Evolutionary conservation across 768 basidiomycete genomes (phyloP).

Genomic region (Leccinellum albellum): DNA sequence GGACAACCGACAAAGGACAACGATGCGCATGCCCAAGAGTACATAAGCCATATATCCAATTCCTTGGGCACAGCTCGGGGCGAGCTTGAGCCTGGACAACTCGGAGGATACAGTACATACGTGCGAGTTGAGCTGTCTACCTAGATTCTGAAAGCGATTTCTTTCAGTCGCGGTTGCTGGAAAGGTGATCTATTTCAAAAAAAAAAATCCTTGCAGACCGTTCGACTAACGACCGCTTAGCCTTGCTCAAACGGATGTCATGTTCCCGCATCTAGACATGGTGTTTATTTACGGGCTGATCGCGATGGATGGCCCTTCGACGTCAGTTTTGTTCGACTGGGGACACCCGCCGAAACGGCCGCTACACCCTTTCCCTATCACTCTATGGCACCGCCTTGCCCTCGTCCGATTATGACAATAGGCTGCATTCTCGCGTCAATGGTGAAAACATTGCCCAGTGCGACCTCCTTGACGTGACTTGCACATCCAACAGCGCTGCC

Average conservation of each 20-base stretch:
- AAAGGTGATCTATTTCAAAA: constrained; percentile 17
- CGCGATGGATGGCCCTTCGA: constrained; percentile 43
- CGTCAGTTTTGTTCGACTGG: constrained; percentile 54
- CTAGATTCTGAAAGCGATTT: background rate
- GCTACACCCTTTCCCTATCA: too few relatives aligned
- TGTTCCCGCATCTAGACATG: constrained; percentile 42
- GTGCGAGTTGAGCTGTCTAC: background rate
- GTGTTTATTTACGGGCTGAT: constrained; percentile 56
- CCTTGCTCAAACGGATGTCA: constrained; percentile 34
- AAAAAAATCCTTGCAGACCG: background rate
- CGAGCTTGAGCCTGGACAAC: constrained; percentile 32
- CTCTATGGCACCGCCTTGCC: too few relatives aligned
- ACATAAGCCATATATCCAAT: constrained; percentile 32
- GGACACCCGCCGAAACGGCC: constrained; percentile 25
- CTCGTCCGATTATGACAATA: too few relatives aligned
- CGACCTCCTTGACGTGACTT: too few relatives aligned
- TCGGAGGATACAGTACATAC: constrained; percentile 33
- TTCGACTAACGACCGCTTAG: constrained; percentile 19
- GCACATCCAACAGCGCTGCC: too few relatives aligned
- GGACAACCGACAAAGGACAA: constrained; percentile 35
- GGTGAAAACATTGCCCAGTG: too few relatives aligned
- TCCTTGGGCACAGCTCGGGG: constrained; percentile 11
- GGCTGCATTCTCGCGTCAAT: too few relatives aligned
- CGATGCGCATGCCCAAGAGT: constrained; percentile 18
- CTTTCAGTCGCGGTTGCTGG: constrained; percentile 25